Percentiles rank a stretch among this genome's conserved stretches.
Conservation (phyloP, 2,329 filamentous ascomycete species). For the Sphaceloma murrayae region DNA sequence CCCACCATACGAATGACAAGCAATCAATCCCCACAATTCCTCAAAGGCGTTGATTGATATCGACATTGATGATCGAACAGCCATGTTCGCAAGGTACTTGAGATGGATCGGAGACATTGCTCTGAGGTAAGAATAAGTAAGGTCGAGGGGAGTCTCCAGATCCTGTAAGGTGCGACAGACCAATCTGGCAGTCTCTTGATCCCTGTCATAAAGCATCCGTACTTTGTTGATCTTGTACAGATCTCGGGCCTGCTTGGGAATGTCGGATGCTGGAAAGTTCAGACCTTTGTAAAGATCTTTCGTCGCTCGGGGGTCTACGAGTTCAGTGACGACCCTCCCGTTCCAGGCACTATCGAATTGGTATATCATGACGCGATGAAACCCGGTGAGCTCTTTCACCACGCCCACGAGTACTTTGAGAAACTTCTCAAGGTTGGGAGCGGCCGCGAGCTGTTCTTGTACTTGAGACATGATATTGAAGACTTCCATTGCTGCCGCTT, state of each 20-base stretch:
- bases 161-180: conserved; percentile 70
- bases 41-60: conserved; percentile 81
- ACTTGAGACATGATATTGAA: conserved; percentile 90
- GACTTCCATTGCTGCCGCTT: conserved; percentile 77
- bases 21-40: conserved; percentile 79
- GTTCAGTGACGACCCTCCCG: conserved; percentile 75
- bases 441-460: conserved; percentile 71
- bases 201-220: conserved; percentile 74
- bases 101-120: conserved; percentile 87
- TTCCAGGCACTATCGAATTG: conserved; percentile 79
- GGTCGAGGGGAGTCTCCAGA: conserved; percentile 64
- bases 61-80: conserved; percentile 87
- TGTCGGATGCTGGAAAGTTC: conserved; percentile 81
- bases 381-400: conserved; percentile 80
- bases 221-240: conserved; percentile 87
- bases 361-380: conserved; percentile 88
- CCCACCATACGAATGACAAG: conserved; percentile 70
- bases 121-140: conserved; percentile 74
- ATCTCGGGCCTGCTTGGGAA: conserved; percentile 76
- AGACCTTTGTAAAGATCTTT: conserved; percentile 79
- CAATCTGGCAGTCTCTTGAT: conserved; percentile 66
- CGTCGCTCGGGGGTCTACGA: conserved; percentile 70
- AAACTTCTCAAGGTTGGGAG: conserved; percentile 60
- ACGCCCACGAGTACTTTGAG: conserved; percentile 76
- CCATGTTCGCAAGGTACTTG: conserved; percentile 83